A percentile compares a stretch with the other conserved stretches of the same genome.
Conservation (phyloP, 2,329 filamentous ascomycete genomes). For the Nannizziopsis arthrosporioides region DNA sequence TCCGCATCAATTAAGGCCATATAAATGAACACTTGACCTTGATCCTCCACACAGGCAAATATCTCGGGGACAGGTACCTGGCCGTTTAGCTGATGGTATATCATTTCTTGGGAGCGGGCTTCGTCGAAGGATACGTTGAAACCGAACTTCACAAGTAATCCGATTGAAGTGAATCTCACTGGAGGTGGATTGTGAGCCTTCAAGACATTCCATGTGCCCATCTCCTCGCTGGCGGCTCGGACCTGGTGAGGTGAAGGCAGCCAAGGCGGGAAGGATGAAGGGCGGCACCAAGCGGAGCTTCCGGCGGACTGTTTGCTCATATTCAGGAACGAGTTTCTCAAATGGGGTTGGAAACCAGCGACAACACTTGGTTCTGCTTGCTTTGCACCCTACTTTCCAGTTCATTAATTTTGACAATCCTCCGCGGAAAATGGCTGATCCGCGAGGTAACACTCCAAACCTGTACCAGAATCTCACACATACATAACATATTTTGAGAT, state of each 20-base stretch:
- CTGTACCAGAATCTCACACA: no score
- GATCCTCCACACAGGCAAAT: conserved; percentile 20
- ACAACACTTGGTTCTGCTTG: no score
- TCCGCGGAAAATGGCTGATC: no score
- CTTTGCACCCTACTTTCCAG: no score
- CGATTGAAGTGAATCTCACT: conserved; percentile 25
- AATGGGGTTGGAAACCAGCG: no score
- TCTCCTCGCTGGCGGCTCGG: conserved; percentile 20
- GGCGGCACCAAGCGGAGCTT: no score
- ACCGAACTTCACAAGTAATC: conserved; percentile 29
- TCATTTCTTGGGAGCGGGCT: conserved; percentile 21
- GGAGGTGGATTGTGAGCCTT: conserved; percentile 22
- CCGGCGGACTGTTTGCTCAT: no score
- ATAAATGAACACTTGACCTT: conserved; percentile 19
- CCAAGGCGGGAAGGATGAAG: conserved; percentile 8
- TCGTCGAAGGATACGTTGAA: conserved; percentile 23
- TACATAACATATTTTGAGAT: no score
- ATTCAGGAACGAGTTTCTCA: no score
- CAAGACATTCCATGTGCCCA: conserved; percentile 12
- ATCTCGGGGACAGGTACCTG: conserved; percentile 21
- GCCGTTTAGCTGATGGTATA: conserved; percentile 21
- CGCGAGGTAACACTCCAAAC: no score
- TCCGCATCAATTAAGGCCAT: conserved; percentile 21
- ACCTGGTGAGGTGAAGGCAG: conserved; percentile 24
- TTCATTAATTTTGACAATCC: no score